Evolutionary conservation across 2,329 filamentous ascomycete genomes (phyloP).

Genomic region (Xylariaceae sp.): DNA sequence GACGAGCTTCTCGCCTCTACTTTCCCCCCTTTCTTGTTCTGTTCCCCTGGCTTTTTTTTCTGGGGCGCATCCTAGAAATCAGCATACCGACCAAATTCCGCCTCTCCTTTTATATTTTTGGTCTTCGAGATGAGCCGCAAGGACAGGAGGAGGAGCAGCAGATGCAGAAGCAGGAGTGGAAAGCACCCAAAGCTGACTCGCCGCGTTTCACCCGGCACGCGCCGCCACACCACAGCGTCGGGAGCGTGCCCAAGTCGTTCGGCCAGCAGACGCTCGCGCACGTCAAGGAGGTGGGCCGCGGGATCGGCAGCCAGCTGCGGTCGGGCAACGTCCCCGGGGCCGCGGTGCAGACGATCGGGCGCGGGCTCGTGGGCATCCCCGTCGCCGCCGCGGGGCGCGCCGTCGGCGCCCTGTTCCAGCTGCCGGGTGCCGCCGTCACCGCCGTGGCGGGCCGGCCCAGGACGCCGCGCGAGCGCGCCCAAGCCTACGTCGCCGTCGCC

Average conservation of each 20-base stretch:
- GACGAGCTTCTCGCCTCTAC: no score
- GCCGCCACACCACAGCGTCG: no score
- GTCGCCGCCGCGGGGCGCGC: conserved; percentile 29
- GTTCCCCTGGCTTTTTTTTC: no score
- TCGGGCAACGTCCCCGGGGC: conserved; percentile 33
- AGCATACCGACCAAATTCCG: no score
- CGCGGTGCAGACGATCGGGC: conserved; percentile 25
- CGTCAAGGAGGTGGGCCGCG: conserved; percentile 28
- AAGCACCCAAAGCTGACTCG: conserved; percentile 27
- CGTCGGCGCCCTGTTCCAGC: conserved; percentile 24
- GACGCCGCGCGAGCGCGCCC: conserved; percentile 33
- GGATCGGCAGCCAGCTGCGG: conserved; percentile 28
- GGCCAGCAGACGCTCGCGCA: conserved; percentile 30
- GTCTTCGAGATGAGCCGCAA: no score
- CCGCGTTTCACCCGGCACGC: conserved; percentile 21
- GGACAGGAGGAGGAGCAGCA: no score
- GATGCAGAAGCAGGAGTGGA: conserved; percentile 19
- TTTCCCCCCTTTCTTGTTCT: no score
- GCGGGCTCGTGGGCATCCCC: conserved; percentile 31
- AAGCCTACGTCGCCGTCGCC: conserved; percentile 33
- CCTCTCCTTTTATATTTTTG: no score
- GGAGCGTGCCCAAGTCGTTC: conserved; percentile 26
- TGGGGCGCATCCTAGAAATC: no score
- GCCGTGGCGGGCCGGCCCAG: conserved; percentile 30
- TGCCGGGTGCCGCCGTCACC: conserved; percentile 27